A percentile compares a stretch with the other conserved stretches of the same genome.
These are phyloP conservation scores for Macaranga tanarius DNA, from an alignment of 441 rosid species.

Conservation along the genomic window DNA sequence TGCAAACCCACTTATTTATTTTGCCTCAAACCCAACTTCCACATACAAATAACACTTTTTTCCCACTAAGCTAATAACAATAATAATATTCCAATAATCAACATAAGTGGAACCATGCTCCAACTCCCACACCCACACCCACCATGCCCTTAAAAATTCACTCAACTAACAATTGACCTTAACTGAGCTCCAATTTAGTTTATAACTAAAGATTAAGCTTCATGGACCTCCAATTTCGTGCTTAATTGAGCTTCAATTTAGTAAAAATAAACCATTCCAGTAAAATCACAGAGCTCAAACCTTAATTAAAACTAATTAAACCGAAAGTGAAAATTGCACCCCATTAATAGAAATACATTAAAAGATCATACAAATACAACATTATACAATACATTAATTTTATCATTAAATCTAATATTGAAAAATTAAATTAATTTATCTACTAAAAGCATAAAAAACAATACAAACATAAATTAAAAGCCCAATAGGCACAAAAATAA, in stretches of 20 bases:
- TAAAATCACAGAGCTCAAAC: no score
- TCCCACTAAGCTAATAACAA: neutral
- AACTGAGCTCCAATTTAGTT: no score
- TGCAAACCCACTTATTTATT: neutral
- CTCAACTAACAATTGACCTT: neutral
- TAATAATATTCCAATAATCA: neutral
- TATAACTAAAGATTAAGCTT: no score
- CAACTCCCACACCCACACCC: neutral
- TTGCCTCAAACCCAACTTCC: neutral
- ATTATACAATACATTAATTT: no score
- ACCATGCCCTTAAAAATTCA: neutral
- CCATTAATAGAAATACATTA: neutral
- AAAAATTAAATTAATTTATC: conserved; percentile 22
- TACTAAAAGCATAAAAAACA: conserved; percentile 66
- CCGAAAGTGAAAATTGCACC: neutral
- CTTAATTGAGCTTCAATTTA: no score
- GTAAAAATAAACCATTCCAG: no score
- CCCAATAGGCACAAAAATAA: conserved; percentile 63
- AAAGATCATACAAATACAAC: neutral
- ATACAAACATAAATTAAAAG: conserved; percentile 51
- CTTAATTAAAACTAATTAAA: no score
- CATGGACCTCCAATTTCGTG: no score
- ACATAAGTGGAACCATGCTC: conserved; percentile 13
- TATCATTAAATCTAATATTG: neutral
- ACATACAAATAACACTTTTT: neutral